Base-by-base conservation (phyloP, 2,329 filamentous ascomycete species). In the Trichothecium sympodiale region DNA sequence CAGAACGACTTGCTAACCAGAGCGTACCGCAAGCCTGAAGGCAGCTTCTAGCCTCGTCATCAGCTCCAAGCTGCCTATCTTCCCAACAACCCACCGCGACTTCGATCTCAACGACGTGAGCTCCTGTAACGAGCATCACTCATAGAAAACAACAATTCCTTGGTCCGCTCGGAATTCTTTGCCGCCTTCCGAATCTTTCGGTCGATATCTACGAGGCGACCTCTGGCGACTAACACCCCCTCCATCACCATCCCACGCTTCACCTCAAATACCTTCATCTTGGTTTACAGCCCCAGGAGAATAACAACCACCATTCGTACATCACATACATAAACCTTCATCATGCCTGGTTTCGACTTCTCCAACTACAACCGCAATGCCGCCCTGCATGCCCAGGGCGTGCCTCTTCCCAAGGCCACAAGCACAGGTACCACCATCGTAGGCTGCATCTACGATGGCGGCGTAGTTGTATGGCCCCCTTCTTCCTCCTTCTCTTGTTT, bases 361-460 rank as follows among this genome's bases (percentile, higher is more conserved):
- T 93, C 87, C 62, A 98, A 98, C 74, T 91, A 96, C 77, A 94
- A 94, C 76, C 86, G 91, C 71, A 98, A 98, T 77, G 78, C 83
- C 59, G 89, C 89, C 46, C 78, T 98, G 49, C 89, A 96, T 61
- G 86, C 89, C 52, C 79, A 82, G 63, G 93, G 93, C 50, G 82
- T 96, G 35, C 91, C 91, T 43, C 71, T 96, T 41, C 91, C 93
- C 52, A 96, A 95, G 69, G 91, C 91, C 43, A 98, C 91, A 42
- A 95, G 88, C 65, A 98, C 91, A 42, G 91, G 91, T 69, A 98
- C 91, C 41, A 98, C 91, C 46, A 98, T 98, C 64, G 91, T 98
- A 35, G 91, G 91, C 52, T 96, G 89, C 57, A 82, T 96, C 62
- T 98, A 79, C 55, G 83, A 96, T 64, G 89, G 88, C 46, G 91